Percentiles rank a stretch among this genome's conserved stretches.
These are phyloP conservation scores for Aspergillus novoparasiticus DNA, from an alignment of 2,329 filamentous ascomycete genomes.

Conservation along the genomic window DNA sequence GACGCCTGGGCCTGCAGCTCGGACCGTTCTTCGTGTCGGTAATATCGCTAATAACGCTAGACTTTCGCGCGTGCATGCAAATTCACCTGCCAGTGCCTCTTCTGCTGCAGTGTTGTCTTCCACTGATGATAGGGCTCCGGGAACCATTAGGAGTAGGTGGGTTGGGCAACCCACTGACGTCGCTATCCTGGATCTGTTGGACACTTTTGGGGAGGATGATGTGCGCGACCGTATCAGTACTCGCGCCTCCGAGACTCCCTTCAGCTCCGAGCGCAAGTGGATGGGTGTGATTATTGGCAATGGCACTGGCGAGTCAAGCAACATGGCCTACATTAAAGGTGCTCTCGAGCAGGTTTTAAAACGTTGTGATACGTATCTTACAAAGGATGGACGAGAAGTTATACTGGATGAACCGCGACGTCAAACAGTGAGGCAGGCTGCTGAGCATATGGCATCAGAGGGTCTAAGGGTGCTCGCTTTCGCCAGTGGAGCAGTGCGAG, in stretches of 20 bases:
- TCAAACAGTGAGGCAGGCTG: constrained; percentile 74
- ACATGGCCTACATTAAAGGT: constrained; percentile 94
- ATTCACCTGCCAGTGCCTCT: constrained; percentile 68
- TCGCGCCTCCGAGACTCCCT: constrained; percentile 83
- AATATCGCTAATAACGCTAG: constrained; percentile 96
- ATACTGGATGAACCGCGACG: constrained; percentile 76
- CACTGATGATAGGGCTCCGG: constrained; percentile 65
- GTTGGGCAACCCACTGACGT: constrained; percentile 97
- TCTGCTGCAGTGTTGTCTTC: constrained; percentile 84
- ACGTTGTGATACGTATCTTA: constrained; percentile 88
- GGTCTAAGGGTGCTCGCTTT: constrained; percentile 91
- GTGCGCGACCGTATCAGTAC: constrained; percentile 82
- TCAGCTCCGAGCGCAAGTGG: constrained; percentile 98
- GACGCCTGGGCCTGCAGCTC: constrained; percentile 70
- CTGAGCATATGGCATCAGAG: constrained; percentile 83
- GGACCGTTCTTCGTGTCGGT: constrained; percentile 83
- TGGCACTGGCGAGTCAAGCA: constrained; percentile 59
- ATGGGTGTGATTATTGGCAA: constrained; percentile 89
- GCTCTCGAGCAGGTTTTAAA: constrained; percentile 84
- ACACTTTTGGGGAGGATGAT: constrained; percentile 89
- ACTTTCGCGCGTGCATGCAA: constrained; percentile 71
- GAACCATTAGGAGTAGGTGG: constrained; percentile 79
- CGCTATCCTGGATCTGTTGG: constrained; percentile 90
- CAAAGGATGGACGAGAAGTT: constrained; percentile 81
- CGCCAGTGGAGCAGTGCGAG: constrained; percentile 75